These are phyloP conservation scores for Cafeteria roenbergensis DNA, from an alignment of 108 stramenopile species.

Conservation along the genomic window DNA sequence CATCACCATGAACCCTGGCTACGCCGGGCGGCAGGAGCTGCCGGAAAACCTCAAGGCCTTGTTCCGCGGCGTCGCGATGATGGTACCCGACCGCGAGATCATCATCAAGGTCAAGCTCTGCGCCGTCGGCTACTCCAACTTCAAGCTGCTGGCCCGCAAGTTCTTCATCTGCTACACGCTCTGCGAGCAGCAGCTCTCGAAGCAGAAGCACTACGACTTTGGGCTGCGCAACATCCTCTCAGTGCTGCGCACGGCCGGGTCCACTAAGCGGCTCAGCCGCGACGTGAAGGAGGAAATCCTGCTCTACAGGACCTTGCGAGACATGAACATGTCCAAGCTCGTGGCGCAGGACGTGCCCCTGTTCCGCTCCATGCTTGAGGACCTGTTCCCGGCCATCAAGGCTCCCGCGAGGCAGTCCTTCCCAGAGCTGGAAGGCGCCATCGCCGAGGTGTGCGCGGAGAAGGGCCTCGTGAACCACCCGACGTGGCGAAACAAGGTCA, in stretches of 20 bases:
- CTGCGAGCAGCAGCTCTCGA: conserved; percentile 47
- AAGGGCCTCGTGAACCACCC: conserved; percentile 29
- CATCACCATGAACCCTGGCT: conserved; percentile 54
- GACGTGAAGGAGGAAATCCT: conserved; percentile 34
- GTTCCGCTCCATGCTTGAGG: conserved; percentile 41
- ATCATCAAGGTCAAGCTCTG: conserved; percentile 53
- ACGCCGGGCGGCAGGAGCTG: conserved; percentile 47
- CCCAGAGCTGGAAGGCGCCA: conserved; percentile 21
- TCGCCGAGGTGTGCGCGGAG: conserved; percentile 18
- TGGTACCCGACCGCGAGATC: conserved; percentile 50
- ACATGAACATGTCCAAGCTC: conserved; percentile 53
- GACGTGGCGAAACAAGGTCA: conserved; percentile 41
- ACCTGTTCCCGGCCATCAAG: conserved; percentile 35
- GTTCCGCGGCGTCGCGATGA: conserved; percentile 48
- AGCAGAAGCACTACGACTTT: conserved; percentile 56
- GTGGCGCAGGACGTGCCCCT: conserved; percentile 53
- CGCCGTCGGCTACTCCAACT: conserved; percentile 43
- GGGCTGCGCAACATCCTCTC: conserved; percentile 49
- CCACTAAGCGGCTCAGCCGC: conserved; percentile 41
- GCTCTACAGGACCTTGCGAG: conserved; percentile 41
- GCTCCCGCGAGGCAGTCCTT: conserved; percentile 6
- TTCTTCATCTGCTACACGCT: conserved; percentile 41
- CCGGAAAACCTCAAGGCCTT: conserved; percentile 50
- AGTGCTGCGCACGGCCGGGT: conserved; percentile 48
- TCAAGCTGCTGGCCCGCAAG: conserved; percentile 40